Conservation (phyloP, 1,139 yeast species). For the Lodderomyces oxycetoniae region DNA sequence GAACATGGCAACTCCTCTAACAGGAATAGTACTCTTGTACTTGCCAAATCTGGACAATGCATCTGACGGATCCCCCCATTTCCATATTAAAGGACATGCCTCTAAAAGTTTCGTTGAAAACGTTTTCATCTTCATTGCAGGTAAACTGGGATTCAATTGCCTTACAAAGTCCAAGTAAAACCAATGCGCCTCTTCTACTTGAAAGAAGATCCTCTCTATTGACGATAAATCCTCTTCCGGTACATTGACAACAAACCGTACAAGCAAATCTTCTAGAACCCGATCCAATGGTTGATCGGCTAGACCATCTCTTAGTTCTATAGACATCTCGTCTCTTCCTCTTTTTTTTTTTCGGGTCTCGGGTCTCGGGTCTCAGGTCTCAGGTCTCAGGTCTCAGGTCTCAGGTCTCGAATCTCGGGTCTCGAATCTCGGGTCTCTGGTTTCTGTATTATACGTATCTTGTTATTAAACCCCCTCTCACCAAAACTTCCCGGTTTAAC, state of each 20-base stretch:
- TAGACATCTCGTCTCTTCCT: slow-evolving; percentile 47
- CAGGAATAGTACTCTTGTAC: slow-evolving; percentile 90
- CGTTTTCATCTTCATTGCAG: slow-evolving; percentile 72
- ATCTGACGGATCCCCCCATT: slow-evolving; percentile 75
- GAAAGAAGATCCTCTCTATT: slow-evolving; percentile 84
- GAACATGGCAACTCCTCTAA: slow-evolving; percentile 89
- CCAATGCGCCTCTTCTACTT: slow-evolving; percentile 98
- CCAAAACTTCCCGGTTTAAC: no score
- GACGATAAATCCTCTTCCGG: slow-evolving; percentile 88
- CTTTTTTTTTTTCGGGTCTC: neutral
- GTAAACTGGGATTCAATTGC: slow-evolving; percentile 69
- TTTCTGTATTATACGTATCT: neutral
- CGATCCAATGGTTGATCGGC: slow-evolving; percentile 61
- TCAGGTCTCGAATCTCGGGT: no score
- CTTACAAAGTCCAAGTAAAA: slow-evolving; percentile 85
- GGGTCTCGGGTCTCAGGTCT: no score
- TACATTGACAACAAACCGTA: slow-evolving; percentile 84
- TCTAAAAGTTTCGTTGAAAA: slow-evolving; percentile 71
- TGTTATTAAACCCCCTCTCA: neutral
- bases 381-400: no score
- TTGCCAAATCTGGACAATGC: slow-evolving; percentile 73
- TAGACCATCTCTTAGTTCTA: slow-evolving; percentile 53
- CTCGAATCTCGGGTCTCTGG: neutral
- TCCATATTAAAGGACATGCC: slow-evolving; percentile 82
- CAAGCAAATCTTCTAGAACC: slow-evolving; percentile 81